Conservation (phyloP, 768 basidiomycete genomes). For the Gymnopilus junonius region DNA sequence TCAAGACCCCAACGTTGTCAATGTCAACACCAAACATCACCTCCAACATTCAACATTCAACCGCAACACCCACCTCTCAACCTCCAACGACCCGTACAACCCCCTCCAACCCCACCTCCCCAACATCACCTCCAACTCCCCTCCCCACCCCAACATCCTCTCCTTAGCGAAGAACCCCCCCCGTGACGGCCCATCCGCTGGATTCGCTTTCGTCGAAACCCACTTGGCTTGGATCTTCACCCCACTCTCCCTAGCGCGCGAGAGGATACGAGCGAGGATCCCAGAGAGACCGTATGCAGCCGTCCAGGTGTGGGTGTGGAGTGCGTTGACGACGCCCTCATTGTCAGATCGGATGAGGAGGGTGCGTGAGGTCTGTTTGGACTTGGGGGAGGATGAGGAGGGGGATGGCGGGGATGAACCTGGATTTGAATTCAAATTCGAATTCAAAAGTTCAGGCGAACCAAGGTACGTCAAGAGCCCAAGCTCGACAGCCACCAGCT, state of each 20-base stretch:
- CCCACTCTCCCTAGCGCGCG: slow-evolving; percentile 18
- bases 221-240: slow-evolving; percentile 32
- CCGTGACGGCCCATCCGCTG: slow-evolving; percentile 38
- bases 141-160: slow-evolving; percentile 1
- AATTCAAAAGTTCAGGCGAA: too few species aligned
- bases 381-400: not conserved
- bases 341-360: slow-evolving; percentile 45
- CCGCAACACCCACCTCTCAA: too few species aligned
- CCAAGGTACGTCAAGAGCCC: slow-evolving; percentile 36
- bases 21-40: too few species aligned
- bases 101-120: not conserved
- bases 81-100: too few species aligned
- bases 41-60: too few species aligned
- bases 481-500: slow-evolving; percentile 48
- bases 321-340: slow-evolving; percentile 38
- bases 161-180: slow-evolving; percentile 21
- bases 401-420: slow-evolving; percentile 10
- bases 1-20: too few species aligned
- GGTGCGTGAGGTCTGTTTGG: not conserved
- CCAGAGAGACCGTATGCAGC: slow-evolving; percentile 25
- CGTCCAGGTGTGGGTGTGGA: slow-evolving; percentile 28
- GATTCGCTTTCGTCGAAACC: slow-evolving; percentile 36
- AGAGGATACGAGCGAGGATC: slow-evolving; percentile 33
- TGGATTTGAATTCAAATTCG: too few species aligned
- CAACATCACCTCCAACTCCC: not conserved